Conservation (phyloP, 768 basidiomycete genomes). For the Boletellus ananiceps region DNA sequence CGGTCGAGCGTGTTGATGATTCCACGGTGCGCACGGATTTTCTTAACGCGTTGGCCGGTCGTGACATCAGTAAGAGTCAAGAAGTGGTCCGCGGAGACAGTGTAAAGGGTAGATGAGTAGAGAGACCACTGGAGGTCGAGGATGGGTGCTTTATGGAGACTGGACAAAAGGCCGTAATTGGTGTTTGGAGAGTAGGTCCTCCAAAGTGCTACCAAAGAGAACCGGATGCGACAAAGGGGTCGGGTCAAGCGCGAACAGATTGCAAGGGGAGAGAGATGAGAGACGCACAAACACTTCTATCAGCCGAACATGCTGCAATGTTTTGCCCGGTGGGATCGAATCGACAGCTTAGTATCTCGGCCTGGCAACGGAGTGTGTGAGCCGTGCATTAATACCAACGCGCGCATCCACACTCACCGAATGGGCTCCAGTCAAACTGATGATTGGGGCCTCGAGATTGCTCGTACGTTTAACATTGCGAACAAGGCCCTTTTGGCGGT, state of each 20-base stretch:
- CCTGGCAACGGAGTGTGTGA: conserved; percentile 35
- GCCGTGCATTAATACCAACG: background rate
- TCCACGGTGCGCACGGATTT: conserved; percentile 85
- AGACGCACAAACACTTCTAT: conserved; percentile 82
- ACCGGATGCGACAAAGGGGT: background rate
- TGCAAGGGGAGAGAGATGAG: background rate
- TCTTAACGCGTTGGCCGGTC: conserved; percentile 75
- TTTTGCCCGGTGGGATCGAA: conserved; percentile 94
- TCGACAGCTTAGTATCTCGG: conserved; percentile 85
- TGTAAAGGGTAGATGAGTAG: conserved; percentile 65
- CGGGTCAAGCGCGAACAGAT: conserved; percentile 1
- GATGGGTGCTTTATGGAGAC: conserved; percentile 85
- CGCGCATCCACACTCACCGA: conserved; percentile 47
- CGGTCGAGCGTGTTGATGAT: conserved; percentile 89
- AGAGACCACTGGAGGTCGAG: conserved; percentile 91
- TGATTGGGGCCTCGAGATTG: conserved; percentile 88
- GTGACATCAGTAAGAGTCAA: conserved; percentile 73
- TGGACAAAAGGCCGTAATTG: conserved; percentile 85
- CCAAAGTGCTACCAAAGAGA: conserved; percentile 64
- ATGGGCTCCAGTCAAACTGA: conserved; percentile 85
- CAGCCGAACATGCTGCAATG: conserved; percentile 88
- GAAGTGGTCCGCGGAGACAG: conserved; percentile 87
- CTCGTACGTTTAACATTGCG: conserved; percentile 90
- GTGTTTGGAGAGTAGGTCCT: conserved; percentile 87
- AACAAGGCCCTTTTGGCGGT: conserved; percentile 72